Evolutionary conservation across 2,329 filamentous ascomycete genomes (phyloP), one percentile per base, ranked within the genome.

Genomic region (Fusarium devonianum): DNA sequence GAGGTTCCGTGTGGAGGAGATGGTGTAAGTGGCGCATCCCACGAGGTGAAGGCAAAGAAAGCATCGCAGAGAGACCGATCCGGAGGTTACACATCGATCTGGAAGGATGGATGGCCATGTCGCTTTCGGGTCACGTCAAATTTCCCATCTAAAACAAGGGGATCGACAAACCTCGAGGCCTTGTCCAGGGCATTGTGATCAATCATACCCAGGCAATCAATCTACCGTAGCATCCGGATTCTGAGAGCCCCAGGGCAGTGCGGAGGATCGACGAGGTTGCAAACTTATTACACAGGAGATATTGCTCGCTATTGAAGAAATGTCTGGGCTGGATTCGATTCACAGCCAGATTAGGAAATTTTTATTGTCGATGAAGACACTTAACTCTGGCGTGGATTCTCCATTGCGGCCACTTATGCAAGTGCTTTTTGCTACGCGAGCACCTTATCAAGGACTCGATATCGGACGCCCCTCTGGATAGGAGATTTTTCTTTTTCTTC

Each of bases 211-310:
- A 37, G 30, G 16, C 17, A 29, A n/a, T 13, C 5, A 36, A 33
- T 53, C 52, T 54, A 54, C 52, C n/a, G 34, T 29, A 49, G 33
- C 10, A 45, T 49, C n/a, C 40, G 25, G 16, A 16, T 16, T 28
- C 16, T 9, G n/a, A 12, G 10, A 49, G 25, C 21, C 13, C 16
- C 23, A 38, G 8, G 29, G 14, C 29, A 22, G 18, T 50, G 54
- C 28, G 23, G 34, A 56, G 46, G 43, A 53, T 59, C 43, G 33
- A 14, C 47, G n/a, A 14, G 12, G 28, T 30, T 34, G 32, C 29
- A 38, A 22, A 26, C 17, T 29, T 16, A 19, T 44, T 19, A n/a
- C n/a, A n/a, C n/a, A n/a, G n/a, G n/a, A n/a, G n/a, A n/a, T n/a
- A n/a, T n/a, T 17, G 12, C 26, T 14, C 11, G 14, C 19, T 14